Percentiles rank a stretch among this genome's conserved stretches.
These are phyloP conservation scores for Colletotrichum musicola DNA, from an alignment of 2,329 filamentous ascomycete genomes.

Conservation along the genomic window DNA sequence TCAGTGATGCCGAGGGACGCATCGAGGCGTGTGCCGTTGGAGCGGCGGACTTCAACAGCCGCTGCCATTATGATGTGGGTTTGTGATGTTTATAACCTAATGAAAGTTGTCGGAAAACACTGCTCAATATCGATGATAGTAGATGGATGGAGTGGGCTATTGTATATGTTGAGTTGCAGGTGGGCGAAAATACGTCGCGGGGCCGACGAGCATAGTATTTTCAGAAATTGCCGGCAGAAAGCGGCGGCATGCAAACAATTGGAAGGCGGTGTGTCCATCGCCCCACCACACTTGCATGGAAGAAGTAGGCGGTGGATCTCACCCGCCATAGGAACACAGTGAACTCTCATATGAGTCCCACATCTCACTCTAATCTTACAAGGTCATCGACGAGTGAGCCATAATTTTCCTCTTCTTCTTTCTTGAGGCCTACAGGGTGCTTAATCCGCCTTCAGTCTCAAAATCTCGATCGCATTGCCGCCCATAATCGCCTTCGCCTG, in stretches of 20 bases:
- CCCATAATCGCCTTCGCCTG: constrained; percentile 69
- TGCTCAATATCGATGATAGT: not conserved
- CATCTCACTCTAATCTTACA: not conserved
- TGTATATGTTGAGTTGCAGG: constrained; percentile 7
- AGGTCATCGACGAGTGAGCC: not conserved
- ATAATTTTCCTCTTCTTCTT: not conserved
- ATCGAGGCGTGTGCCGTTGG: constrained; percentile 36
- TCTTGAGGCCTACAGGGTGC: not conserved
- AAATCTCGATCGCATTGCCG: constrained; percentile 67
- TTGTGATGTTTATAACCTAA: not conserved
- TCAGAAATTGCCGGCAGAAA: constrained; percentile 36
- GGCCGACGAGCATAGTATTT: constrained; percentile 32
- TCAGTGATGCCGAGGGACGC: constrained; percentile 40
- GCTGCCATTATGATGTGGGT: not conserved
- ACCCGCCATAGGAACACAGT: not conserved
- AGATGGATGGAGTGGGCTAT: not conserved
- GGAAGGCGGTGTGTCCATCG: not conserved
- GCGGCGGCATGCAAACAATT: not conserved
- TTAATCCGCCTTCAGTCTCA: constrained; percentile 46
- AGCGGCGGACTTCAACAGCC: constrained; percentile 22
- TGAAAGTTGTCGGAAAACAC: not conserved
- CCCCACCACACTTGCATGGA: not conserved
- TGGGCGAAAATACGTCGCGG: constrained; percentile 15
- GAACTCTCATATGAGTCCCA: constrained; percentile 15
- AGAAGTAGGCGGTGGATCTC: constrained; percentile 23